phyloP scores from a whole-genome alignment of 345 rosid genomes.

The Laguncularia racemosa region DNA sequence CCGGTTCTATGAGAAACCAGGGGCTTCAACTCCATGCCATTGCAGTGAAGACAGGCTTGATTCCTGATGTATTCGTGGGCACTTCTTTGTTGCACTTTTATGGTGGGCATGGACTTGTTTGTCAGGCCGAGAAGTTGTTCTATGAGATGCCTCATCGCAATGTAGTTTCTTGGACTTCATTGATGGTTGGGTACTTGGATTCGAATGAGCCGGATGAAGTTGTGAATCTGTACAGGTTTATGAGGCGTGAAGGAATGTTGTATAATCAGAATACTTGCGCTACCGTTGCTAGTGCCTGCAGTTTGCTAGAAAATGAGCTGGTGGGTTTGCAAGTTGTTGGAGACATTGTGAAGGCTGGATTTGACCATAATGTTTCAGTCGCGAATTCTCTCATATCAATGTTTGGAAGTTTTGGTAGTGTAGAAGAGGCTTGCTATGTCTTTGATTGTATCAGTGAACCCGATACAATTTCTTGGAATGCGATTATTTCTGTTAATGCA shows the following conservation, averaged over 20 bases:
- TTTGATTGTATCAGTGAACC: conserved; percentile 48
- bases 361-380: conserved; percentile 50
- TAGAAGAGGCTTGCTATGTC: conserved; percentile 36
- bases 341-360: conserved; percentile 49
- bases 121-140: conserved; percentile 50
- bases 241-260: conserved; percentile 49
- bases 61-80: conserved; percentile 66
- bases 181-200: conserved; percentile 67
- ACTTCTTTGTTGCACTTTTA: conserved; percentile 77
- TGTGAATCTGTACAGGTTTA: conserved; percentile 29
- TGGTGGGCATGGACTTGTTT: conserved; percentile 44
- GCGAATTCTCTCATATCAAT: conserved; percentile 63
- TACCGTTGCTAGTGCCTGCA: conserved; percentile 53
- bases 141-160: conserved; percentile 77
- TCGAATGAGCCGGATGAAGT: conserved; percentile 46
- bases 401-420: conserved; percentile 53
- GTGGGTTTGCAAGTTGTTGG: conserved; percentile 60
- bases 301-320: conserved; percentile 37
- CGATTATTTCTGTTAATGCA: conserved; percentile 52
- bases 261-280: conserved; percentile 67
- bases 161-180: conserved; percentile 88
- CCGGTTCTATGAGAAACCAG: conserved; percentile 46
- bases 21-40: conserved; percentile 66
- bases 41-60: conserved; percentile 46
- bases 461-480: conserved; percentile 84